Evolutionary conservation across 495 filamentous ascomycete genomes (phyloP), one percentile per base, ranked within the genome.

Genomic region (Penicillium odoratum): DNA sequence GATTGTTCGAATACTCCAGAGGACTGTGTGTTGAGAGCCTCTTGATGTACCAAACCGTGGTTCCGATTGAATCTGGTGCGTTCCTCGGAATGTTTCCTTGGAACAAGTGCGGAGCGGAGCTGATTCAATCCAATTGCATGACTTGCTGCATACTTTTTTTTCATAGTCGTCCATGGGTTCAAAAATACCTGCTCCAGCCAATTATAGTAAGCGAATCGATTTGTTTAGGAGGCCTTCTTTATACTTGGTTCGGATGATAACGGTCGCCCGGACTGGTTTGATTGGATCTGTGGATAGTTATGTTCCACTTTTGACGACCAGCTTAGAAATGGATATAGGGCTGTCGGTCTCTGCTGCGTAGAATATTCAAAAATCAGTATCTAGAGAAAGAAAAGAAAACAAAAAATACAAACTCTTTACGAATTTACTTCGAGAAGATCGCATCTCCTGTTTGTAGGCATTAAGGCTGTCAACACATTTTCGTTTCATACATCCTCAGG

Each of bases 101-200:
- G 55, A 42, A 53, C 51, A 44, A 16, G 25, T 43, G 31, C 31
- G 33, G 36, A 26, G 57, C 57, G 60, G 60, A 66, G 60, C 58
- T 56, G 46, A 61, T 55, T 38, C 7, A 31, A 29, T 38, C 64
- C 64, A 66, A 63, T 66, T 40, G 57, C 28, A 38, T 30, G 30
- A 29, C 42, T 45, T 48, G 4, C 18, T 40, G 28, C 38, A 56
- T 54, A 50, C 55, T 56, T 16, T 25, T 31, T 29, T 4, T 48
- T 10, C 11, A 28, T 30, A 21, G 6, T 7, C 40, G 36, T 44
- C 57, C 59, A 60, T 54, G 55, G 59, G 53, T 46, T 36, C 8
- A 55, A 31, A 34, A 48, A 44, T 61, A 61, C 53, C 36, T 40
- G 29, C 21, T 25, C 25, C 43, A 29, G 48, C 48, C 53, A 53